Evolutionary conservation across 1,284 basidiomycete species (phyloP), one percentile per base, ranked within the genome.

Genomic region (Puccinia coronata): DNA sequence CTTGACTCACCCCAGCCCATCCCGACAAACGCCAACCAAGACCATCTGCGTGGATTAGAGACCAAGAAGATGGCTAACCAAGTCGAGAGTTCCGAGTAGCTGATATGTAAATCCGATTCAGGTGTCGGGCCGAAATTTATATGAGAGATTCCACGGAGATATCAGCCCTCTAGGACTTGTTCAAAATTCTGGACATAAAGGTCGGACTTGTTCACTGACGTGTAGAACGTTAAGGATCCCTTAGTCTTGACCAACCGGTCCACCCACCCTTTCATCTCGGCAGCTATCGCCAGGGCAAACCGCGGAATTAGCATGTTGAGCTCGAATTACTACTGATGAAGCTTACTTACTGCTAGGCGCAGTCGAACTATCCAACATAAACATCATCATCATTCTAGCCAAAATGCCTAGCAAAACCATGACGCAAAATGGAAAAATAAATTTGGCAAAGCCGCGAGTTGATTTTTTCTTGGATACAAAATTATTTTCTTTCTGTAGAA

Each of bases 311-410:
- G 12, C 14, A 43, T 34, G 12, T 75, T 8, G 25, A 28, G 23
- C 16, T 28, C 28, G 8, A 72, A 31, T 5, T 36, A 61, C 0
- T 8, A 31, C n/a, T 34, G 16, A 1, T 23, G 43, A 11, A 67
- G 39, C 28, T 20, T 9, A 70, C 79, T 73, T 41, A 80, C 70
- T 18, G 34, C n/a, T 74, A 20, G 79, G 79, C 18, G 70, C 69
- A 43, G 79, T 73, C 36, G 31, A 23, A 6, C 36, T 31, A 53
- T 80, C 69, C n/a, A 74, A 43, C 47, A 80, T 39, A 41, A 80
- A 80, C 70, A 74, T 80, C 47, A 80, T 73, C 70, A 80, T 41
- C 20, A 74, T 36, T 39, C 79, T 72, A n/a, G 79, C 53, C 28
- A 61, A 80, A 39, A 73, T 73, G 8, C 79, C 79, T 80, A 23